Evolutionary conservation across 1,284 basidiomycete genomes (phyloP), one percentile per base, ranked within the genome.

Genomic region (Athelia sp.): DNA sequence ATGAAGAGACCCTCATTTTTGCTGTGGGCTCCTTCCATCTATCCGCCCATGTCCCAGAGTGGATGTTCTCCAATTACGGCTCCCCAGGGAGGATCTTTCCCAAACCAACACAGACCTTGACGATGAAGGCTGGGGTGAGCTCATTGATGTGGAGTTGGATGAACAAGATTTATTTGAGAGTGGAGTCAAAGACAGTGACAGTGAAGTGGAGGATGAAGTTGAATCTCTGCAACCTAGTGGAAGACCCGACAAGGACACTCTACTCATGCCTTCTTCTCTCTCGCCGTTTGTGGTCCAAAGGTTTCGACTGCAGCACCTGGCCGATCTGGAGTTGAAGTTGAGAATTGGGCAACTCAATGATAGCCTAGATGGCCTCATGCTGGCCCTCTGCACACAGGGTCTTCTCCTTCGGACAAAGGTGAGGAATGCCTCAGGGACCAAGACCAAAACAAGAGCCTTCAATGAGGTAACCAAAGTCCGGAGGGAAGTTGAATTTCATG

Each of bases 11-110:
- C 13, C 13, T 57, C 9, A 35, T 57, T 2, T 38, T 49, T 2
- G 40, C 45, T 2, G 13, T 57, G 13, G 51, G 53, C 1, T 50
- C 49, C 23, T 57, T 57, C 17, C 49, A 55, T 36, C 13, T 56
- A 1, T 45, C 43, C 45, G 56, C 47, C 4, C 51, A 57, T 23
- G 52, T 56, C 19, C 26, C 42, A 18, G 3, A 24, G 1, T 6
- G 13, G 6, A 29, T 6, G 26, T 6, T 6, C 6, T 29, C 6
- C 6, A 6, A 13, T 29, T 29, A 13, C 4, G 26, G 26, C 26
- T 29, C 6, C 6, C 26, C 13, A 13, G 13, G 13, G 26, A 29
- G 26, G 26, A 29, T 29, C 13, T 29, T 4, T 4, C 26, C 4
- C 4, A 29, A 29, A 29, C 26, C 13, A 29, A 29, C 13, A 4